These are phyloP conservation scores for Ustilago curta DNA, from an alignment of 1,284 basidiomycete species.

Conservation along the genomic window DNA sequence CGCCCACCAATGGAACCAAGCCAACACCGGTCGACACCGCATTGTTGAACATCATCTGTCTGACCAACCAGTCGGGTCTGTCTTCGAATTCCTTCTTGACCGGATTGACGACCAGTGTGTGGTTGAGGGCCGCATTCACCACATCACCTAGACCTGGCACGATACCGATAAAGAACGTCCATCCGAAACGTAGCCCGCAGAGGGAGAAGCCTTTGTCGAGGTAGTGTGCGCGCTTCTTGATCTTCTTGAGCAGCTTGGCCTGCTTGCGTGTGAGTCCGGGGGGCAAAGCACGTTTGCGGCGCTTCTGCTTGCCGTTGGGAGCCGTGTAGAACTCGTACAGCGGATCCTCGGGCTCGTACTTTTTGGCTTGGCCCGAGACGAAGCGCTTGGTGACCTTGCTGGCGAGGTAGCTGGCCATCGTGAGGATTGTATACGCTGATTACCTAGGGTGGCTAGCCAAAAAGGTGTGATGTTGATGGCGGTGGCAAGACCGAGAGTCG, in stretches of 20 bases:
- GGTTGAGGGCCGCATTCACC: conserved; percentile 78
- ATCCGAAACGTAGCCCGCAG: conserved; percentile 87
- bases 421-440: conserved; percentile 1
- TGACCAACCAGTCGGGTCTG: conserved; percentile 58
- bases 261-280: conserved; percentile 83
- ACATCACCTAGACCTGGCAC: conserved; percentile 80
- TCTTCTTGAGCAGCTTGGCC: conserved; percentile 74
- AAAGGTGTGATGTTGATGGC: background rate
- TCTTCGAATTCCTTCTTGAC: conserved; percentile 77
- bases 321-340: conserved; percentile 82
- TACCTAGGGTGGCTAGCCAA: no score
- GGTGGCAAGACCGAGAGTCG: background rate
- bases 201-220: conserved; percentile 90
- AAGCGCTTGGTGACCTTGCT: conserved; percentile 54
- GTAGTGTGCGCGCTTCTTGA: conserved; percentile 79
- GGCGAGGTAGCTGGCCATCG: conserved; percentile 53
- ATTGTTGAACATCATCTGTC: conserved; percentile 80
- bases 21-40: conserved; percentile 79
- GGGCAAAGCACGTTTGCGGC: conserved; percentile 78
- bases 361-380: conserved; percentile 49
- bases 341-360: conserved; percentile 74
- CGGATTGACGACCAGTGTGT: conserved; percentile 82
- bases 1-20: conserved; percentile 82
- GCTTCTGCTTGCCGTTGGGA: conserved; percentile 76
- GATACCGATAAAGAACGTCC: conserved; percentile 75